Base-by-base conservation (phyloP, 495 filamentous ascomycete genomes). In the Viridothelium virens region DNA sequence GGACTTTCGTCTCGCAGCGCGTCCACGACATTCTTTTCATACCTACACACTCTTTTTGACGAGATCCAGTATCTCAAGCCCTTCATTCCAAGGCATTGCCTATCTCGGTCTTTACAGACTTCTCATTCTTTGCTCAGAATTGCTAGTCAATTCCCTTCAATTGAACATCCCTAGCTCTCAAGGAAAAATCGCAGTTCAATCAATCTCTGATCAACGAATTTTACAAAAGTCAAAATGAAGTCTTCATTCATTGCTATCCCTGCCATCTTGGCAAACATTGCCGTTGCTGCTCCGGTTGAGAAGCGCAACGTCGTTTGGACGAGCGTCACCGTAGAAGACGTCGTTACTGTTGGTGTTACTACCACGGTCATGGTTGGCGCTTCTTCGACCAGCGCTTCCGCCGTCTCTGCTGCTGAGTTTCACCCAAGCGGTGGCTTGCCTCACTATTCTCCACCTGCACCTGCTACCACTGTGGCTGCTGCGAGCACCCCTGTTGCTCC, bases 271-370 rank as follows among this genome's bases (percentile, higher is more conserved):
- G 41, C 61, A 63, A 47, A 63, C 47, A 50, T 73, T 48, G 69
- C 71, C 46, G 10, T 76, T 33, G 71, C 69, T 64, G 70, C 70
- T 16, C 75, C 78, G n/a, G 71, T 73, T 48, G 69, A 66, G 31
- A 77, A 77, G 66, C 77, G 77, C 44, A 71, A 75, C 56, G 31
- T 75, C 33, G 75, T 78, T 63, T 74, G 69, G 63, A 71, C 73
- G n/a, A 78, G 76, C 10, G 64, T 76, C 63, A 71, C 69, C 16
- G 67, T 74, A 12, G 71, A 76, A 47, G 75, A 71, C 10, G 65
- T 71, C 50, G 68, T 71, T 25, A 80, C 78, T 34, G 71, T 78
- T n/a, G 63, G 73, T 12, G 67, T 74, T 38, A 74, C 72, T 18
- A 74, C 69, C 14, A 80, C 78, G 39, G 65, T 79, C 65, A 78